Percentiles rank a stretch among this genome's conserved stretches.
These are phyloP conservation scores for Tetradesmus lagerheimii DNA, from an alignment of 139 green algal genomes.

Conservation along the genomic window DNA sequence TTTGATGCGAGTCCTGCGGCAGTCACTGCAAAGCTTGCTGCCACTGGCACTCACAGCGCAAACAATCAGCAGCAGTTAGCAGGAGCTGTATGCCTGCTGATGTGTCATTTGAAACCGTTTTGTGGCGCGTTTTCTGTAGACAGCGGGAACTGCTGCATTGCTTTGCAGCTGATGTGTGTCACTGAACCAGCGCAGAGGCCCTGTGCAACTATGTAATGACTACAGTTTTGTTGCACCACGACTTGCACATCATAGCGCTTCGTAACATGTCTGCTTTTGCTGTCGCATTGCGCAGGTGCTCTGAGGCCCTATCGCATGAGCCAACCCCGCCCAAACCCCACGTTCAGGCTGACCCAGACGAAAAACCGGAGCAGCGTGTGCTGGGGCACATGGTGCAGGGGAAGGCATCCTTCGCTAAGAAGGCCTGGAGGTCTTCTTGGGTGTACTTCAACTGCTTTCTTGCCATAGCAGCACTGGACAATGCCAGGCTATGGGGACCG, in stretches of 20 bases:
- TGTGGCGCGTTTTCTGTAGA: too few species aligned
- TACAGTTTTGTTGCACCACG: too few species aligned
- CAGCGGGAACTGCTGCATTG: too few species aligned
- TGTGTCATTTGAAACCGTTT: too few species aligned
- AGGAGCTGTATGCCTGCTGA: not conserved
- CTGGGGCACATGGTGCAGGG: not conserved
- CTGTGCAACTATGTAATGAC: too few species aligned
- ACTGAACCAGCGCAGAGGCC: too few species aligned
- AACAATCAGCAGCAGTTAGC: not conserved
- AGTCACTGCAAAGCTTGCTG: not conserved
- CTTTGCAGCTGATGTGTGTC: too few species aligned
- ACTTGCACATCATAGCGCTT: too few species aligned
- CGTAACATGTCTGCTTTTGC: not conserved
- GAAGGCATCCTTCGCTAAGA: not conserved
- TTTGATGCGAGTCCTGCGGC: too few species aligned
- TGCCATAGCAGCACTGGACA: not conserved
- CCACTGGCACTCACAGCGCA: too few species aligned
- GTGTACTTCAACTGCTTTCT: not conserved
- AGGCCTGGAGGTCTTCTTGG: not conserved
- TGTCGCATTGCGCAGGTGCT: not conserved
- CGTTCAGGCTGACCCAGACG: too few species aligned
- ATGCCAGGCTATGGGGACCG: not conserved
- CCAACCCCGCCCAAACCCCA: not conserved
- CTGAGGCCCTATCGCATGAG: not conserved
- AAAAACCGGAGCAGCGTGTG: too few species aligned